phyloP scores from a whole-genome alignment of 1,284 basidiomycete genomes.

The Apiotrichum gracile region DNA sequence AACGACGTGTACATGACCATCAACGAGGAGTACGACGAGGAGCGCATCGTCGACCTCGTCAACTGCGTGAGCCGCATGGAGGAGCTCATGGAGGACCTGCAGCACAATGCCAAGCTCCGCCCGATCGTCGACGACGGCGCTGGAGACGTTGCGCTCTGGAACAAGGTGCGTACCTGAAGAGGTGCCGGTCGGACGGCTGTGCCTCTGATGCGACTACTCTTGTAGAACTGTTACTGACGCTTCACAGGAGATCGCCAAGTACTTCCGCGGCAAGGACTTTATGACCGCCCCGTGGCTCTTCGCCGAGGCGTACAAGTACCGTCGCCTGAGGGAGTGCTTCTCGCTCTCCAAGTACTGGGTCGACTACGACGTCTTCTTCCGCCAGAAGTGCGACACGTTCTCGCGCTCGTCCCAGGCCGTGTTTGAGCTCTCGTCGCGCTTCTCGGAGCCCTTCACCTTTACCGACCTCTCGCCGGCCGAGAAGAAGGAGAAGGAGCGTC shows the following conservation, averaged over 20 bases:
- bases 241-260: conserved; percentile 71
- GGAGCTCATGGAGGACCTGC: conserved; percentile 71
- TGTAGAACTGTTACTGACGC: neutral
- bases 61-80: conserved; percentile 83
- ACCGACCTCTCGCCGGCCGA: conserved; percentile 45
- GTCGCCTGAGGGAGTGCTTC: conserved; percentile 91
- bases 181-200: too few species aligned
- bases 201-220: too few species aligned
- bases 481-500: conserved; percentile 67
- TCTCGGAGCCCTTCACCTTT: conserved; percentile 71
- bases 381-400: conserved; percentile 95
- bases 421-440: conserved; percentile 89
- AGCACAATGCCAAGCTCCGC: conserved; percentile 68
- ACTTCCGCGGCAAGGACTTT: conserved; percentile 92
- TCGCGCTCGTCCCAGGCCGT: conserved; percentile 87
- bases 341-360: conserved; percentile 87
- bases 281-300: conserved; percentile 94
- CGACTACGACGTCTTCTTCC: conserved; percentile 74
- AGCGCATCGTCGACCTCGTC: conserved; percentile 77
- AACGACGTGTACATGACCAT: conserved; percentile 86
- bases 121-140: conserved; percentile 89
- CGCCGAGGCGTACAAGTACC: conserved; percentile 97
- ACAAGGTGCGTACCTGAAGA: conserved; percentile 57
- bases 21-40: conserved; percentile 77
- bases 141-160: conserved; percentile 92